Percentiles rank a stretch among this genome's conserved stretches.
Conservation (phyloP, 768 basidiomycete species). For the Suillus weaverae region DNA sequence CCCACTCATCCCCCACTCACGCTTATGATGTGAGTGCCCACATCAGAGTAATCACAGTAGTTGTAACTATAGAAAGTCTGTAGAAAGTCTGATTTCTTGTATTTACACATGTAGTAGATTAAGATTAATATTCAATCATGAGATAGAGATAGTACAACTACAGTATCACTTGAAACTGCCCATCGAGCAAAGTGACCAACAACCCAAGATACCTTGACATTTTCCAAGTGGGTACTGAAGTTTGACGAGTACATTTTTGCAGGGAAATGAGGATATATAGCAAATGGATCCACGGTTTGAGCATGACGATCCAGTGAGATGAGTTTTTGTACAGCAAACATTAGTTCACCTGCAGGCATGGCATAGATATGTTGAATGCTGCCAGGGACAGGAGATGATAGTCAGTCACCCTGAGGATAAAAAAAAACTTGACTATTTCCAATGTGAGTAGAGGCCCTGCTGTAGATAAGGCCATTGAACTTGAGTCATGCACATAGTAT, state of each 20-base stretch:
- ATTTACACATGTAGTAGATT: too few species aligned
- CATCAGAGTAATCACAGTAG: too few species aligned
- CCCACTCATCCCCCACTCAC: too few species aligned
- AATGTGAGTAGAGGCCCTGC: not conserved
- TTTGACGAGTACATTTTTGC: not conserved
- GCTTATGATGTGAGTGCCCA: too few species aligned
- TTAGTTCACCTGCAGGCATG: not conserved
- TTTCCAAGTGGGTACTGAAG: not conserved
- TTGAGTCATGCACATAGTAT: not conserved
- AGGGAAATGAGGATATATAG: slow-evolving; percentile 2
- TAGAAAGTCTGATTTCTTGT: too few species aligned
- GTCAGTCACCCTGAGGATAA: not conserved
- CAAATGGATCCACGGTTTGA: not conserved
- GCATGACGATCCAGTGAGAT: not conserved
- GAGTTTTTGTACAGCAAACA: slow-evolving; percentile 12
- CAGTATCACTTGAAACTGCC: not conserved
- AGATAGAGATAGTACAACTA: slow-evolving; percentile 6
- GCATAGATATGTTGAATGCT: slow-evolving; percentile 9
- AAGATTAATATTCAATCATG: too few species aligned
- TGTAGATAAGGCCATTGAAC: not conserved
- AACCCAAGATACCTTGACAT: slow-evolving; percentile 6
- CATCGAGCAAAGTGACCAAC: slow-evolving; percentile 2
- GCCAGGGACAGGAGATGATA: not conserved
- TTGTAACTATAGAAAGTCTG: too few species aligned
- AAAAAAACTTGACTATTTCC: not conserved